These are phyloP conservation scores for Candida manassasensis DNA, from an alignment of 805 yeast genomes.

Conservation along the genomic window DNA sequence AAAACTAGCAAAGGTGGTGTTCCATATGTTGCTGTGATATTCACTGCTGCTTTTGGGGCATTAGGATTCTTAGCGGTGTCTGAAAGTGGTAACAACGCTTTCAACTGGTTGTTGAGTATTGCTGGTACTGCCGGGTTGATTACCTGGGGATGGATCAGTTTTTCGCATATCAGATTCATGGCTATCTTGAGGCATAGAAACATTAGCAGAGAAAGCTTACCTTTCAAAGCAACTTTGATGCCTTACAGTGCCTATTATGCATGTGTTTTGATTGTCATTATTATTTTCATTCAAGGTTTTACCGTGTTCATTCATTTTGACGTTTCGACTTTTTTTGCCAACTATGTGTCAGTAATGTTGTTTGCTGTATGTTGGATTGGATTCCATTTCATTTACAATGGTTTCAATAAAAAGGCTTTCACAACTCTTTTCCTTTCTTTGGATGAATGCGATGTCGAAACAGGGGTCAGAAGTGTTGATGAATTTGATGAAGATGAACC, in stretches of 20 bases:
- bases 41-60: constrained; percentile 59
- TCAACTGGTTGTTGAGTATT: constrained; percentile 69
- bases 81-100: constrained; percentile 51
- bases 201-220: constrained; percentile 62
- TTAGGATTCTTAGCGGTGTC: constrained; percentile 58
- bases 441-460: constrained; percentile 65
- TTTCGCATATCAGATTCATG: constrained; percentile 69
- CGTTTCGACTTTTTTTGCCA: constrained; percentile 59
- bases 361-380: constrained; percentile 52
- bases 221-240: constrained; percentile 70
- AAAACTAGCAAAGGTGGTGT: constrained; percentile 54
- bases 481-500: constrained; percentile 54
- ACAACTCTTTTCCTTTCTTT: constrained; percentile 37
- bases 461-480: constrained; percentile 62
- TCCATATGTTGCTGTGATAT: constrained; percentile 53
- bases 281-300: constrained; percentile 72
- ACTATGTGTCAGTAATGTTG: constrained; percentile 65
- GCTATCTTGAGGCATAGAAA: constrained; percentile 56
- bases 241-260: constrained; percentile 68
- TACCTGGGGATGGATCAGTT: constrained; percentile 64
- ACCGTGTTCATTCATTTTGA: constrained; percentile 52
- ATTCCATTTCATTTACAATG: constrained; percentile 50
- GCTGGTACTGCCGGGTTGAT: constrained; percentile 76
- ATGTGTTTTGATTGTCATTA: constrained; percentile 45
- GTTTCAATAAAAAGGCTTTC: constrained; percentile 27